Evolutionary conservation across 139 green algal species (phyloP), one percentile per base, ranked within the genome.

Genomic region (Micromonas commoda): DNA sequence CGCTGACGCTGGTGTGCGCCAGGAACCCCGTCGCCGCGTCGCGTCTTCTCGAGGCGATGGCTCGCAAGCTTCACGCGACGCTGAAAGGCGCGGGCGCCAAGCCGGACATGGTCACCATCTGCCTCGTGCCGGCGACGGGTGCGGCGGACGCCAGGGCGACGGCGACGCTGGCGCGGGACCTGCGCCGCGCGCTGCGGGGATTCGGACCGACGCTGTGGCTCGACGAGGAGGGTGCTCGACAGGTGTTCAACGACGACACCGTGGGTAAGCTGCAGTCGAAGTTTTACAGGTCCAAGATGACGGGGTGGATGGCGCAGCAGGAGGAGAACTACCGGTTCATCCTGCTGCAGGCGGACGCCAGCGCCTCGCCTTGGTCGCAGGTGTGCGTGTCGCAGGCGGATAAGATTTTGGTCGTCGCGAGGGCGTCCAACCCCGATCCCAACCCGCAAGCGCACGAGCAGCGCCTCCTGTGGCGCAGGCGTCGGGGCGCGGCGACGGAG

Each of bases 201-300:
- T 64, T 76, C 23, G 89, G 89, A 5, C 81, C 86, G 1, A 87
- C 86, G n/a, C 82, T 91, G 77, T 82, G 85, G 39, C 81, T 93
- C 66, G 80, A 75, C 26, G 35, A 64, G 28, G 35, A 28, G 37
- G 81, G 78, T 26, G 71, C 86, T 32, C 80, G 74, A 23, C 64
- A 88, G 26, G 81, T 77, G 28, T 92, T 92, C 77, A 83, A 82
- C 28, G 85, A 85, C n/a, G 86, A 53, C 45, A 70, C 87, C 26
- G 85, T 82, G 38, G 77, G 86, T 51, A 73, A 82, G 33, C 81
- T 94, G 60, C 75, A 89, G 51, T 78, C 84, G 60, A 61, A 82
- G 1, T 95, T 95, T 85, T 92, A 92, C 83, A 82, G 90, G 38
- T 82, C 61, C 79, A 92, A 95, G 85, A 77, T 95, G 63, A 92